A percentile compares a stretch with the other conserved stretches of the same genome.
These are phyloP conservation scores for Syzygium aqueum DNA, from an alignment of 345 rosid genomes.

Conservation along the genomic window DNA sequence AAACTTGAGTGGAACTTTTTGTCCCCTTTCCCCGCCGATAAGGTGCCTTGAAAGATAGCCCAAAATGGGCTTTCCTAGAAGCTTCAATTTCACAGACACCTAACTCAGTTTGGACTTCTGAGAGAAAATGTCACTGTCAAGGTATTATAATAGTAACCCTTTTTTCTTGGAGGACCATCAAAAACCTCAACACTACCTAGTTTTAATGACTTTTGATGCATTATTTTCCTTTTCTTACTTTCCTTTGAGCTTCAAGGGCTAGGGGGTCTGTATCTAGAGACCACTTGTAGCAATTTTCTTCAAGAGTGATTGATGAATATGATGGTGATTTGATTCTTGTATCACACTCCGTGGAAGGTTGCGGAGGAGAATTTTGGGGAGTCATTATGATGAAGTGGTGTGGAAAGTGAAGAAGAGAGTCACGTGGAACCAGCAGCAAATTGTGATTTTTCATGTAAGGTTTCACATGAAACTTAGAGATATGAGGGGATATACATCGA, in stretches of 20 bases:
- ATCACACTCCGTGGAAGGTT: background rate
- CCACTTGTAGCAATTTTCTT: background rate
- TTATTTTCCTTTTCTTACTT: background rate
- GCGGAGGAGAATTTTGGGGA: background rate
- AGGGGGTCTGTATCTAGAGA: conserved; percentile 48
- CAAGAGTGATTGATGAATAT: background rate
- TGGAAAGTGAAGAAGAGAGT: background rate
- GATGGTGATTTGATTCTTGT: background rate
- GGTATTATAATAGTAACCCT: background rate
- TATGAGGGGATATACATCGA: background rate
- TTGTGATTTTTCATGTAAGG: conserved; percentile 5
- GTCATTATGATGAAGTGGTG: background rate
- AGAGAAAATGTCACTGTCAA: background rate
- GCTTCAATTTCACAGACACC: conserved; percentile 1
- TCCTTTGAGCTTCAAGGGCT: conserved; percentile 4
- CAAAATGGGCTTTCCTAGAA: conserved; percentile 14
- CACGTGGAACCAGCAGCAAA: conserved; percentile 1
- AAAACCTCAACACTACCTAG: background rate
- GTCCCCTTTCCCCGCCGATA: background rate
- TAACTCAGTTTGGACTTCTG: background rate
- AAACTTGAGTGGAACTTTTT: background rate
- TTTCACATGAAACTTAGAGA: conserved; percentile 13
- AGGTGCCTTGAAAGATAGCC: background rate
- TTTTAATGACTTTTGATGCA: conserved; percentile 3
- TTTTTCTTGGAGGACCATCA: conserved; percentile 19